phyloP scores from a whole-genome alignment of 176 grass and related monocot species.

The Eremochloa ophiuroides region DNA sequence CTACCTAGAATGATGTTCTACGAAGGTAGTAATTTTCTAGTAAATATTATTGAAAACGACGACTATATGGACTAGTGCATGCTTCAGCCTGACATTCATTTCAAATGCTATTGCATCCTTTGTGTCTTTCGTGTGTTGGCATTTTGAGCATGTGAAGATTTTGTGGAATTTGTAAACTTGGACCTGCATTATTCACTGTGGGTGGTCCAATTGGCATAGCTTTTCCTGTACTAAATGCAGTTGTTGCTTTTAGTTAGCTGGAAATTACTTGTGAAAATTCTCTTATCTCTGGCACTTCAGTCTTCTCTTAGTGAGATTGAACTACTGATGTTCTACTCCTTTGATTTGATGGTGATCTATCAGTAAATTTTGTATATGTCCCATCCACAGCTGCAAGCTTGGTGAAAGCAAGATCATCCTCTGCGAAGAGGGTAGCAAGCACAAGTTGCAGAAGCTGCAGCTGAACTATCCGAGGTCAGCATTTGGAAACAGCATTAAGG shows the following conservation, averaged over 20 bases:
- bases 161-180: neutral
- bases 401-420: constrained; percentile 89
- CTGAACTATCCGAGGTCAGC: constrained; percentile 89
- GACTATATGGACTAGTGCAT: neutral
- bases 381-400: constrained; percentile 72
- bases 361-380: neutral
- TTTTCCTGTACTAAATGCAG: neutral
- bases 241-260: neutral
- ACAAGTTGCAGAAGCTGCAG: constrained; percentile 91
- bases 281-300: neutral
- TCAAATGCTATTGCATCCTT: neutral
- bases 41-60: neutral
- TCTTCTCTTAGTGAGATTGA: neutral
- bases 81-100: neutral
- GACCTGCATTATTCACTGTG: neutral
- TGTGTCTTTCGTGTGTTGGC: neutral
- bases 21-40: neutral
- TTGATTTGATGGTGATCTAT: neutral
- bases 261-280: neutral
- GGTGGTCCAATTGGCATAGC: neutral
- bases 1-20: neutral
- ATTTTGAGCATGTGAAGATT: neutral
- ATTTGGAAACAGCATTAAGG: neutral
- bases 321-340: neutral
- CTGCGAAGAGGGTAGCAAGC: constrained; percentile 84